Conservation (phyloP, 805 yeast genomes). For the Sugiyamaella qingdaonensis region DNA sequence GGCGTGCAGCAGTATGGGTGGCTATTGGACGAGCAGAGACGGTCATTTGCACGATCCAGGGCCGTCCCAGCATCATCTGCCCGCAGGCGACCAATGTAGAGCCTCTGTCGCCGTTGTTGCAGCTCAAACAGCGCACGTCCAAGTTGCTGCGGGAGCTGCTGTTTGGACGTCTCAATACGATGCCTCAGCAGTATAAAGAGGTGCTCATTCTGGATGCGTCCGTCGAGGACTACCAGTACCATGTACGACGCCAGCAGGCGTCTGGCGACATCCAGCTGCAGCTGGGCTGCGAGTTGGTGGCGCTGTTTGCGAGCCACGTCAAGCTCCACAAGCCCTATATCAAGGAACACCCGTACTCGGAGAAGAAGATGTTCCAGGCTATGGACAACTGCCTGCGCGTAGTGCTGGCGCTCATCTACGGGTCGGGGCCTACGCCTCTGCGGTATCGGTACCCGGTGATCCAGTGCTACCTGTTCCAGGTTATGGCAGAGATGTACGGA, state of each 20-base stretch:
- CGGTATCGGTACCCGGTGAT: neutral
- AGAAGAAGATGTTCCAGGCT: slow-evolving; percentile 1
- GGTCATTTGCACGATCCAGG: slow-evolving; percentile 1
- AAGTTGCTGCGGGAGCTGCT: neutral
- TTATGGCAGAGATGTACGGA: neutral
- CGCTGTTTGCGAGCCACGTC: neutral
- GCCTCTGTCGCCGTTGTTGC: neutral
- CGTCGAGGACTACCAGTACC: slow-evolving; percentile 1
- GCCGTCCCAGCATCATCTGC: neutral
- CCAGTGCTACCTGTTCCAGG: slow-evolving; percentile 1
- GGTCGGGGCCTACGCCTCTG: neutral
- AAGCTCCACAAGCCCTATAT: slow-evolving; percentile 2
- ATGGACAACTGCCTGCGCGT: neutral
- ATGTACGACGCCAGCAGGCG: neutral
- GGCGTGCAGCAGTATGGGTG: slow-evolving; percentile 1
- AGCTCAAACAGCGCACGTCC: neutral
- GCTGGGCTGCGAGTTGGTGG: slow-evolving; percentile 5
- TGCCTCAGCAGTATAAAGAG: neutral
- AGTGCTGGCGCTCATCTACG: neutral
- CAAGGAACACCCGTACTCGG: slow-evolving; percentile 3
- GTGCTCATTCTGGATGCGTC: slow-evolving; percentile 2
- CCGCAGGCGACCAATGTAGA: neutral
- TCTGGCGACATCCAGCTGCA: neutral
- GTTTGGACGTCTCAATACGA: neutral
- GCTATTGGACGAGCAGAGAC: slow-evolving; percentile 1